These are phyloP conservation scores for Vigna nakashimae DNA, from an alignment of 306 rosid genomes.

Conservation along the genomic window DNA sequence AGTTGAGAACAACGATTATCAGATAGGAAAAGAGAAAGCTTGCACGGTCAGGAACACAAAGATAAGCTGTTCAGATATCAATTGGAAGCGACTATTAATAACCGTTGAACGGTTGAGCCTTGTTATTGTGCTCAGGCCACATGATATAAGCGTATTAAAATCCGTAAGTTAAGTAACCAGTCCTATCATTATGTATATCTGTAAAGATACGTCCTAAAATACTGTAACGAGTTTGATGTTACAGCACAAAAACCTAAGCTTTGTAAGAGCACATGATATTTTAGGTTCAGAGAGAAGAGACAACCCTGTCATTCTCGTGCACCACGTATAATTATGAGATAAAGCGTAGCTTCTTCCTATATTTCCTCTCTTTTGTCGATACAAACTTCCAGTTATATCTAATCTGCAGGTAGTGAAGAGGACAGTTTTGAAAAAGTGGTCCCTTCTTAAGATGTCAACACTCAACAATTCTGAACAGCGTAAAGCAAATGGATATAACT, in stretches of 20 bases:
- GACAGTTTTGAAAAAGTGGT: slow-evolving; percentile 28
- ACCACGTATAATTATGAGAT: slow-evolving; percentile 14
- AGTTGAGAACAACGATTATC: neutral
- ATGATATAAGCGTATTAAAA: neutral
- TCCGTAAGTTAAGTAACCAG: neutral
- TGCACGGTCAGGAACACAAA: neutral
- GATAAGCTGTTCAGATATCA: neutral
- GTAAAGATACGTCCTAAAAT: too few relatives aligned
- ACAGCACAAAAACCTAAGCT: neutral
- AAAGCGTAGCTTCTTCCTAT: neutral
- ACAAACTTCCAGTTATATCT: slow-evolving; percentile 11
- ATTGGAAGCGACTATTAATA: neutral
- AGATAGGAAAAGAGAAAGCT: slow-evolving; percentile 2
- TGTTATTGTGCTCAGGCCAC: neutral
- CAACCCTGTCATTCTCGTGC: neutral
- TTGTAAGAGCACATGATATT: neutral
- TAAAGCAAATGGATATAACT: slow-evolving; percentile 36
- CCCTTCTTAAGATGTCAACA: slow-evolving; percentile 29
- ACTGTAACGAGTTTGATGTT: neutral
- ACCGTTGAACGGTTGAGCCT: neutral
- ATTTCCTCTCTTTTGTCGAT: neutral
- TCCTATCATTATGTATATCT: neutral
- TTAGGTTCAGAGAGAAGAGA: neutral
- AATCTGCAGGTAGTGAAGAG: neutral
- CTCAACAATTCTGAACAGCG: slow-evolving; percentile 9